Conservation (phyloP, 106 monocot species). For the Acanthochlamys bracteata region DNA sequence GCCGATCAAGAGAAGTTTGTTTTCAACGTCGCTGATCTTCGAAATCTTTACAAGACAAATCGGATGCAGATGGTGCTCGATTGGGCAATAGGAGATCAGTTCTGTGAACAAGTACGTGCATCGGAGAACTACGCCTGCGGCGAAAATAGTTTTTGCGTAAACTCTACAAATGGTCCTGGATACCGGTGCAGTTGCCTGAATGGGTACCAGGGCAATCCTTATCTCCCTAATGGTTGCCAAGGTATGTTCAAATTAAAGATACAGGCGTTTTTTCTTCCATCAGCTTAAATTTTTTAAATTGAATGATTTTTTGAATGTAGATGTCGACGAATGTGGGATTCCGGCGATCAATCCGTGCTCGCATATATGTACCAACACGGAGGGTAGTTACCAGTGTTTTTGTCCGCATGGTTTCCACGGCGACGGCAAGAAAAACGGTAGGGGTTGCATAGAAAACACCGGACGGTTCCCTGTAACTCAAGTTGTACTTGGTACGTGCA, state of each 20-base stretch:
- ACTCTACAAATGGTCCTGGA: neutral
- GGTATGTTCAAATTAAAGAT: no score
- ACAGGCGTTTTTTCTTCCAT: no score
- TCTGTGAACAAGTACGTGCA: neutral
- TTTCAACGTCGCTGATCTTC: neutral
- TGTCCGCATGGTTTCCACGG: constrained; percentile 31
- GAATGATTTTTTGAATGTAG: no score
- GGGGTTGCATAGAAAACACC: constrained; percentile 28
- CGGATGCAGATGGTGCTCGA: neutral
- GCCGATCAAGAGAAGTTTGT: neutral
- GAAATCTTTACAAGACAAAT: neutral
- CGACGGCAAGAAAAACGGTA: constrained; percentile 32
- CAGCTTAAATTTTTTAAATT: no score
- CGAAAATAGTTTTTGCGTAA: neutral
- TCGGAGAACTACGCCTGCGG: neutral
- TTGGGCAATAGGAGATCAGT: neutral
- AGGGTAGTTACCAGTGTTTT: constrained; percentile 35
- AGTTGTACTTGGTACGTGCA: constrained; percentile 40
- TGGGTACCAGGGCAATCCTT: constrained; percentile 41
- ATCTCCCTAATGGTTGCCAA: constrained; percentile 23
- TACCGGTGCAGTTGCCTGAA: constrained; percentile 20
- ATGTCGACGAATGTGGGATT: constrained; percentile 51
- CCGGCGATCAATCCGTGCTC: constrained; percentile 21
- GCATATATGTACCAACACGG: constrained; percentile 28
- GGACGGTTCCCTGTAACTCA: constrained; percentile 21